These are phyloP conservation scores for Fonsecaea monophora DNA, from an alignment of 2,329 filamentous ascomycete genomes.

Conservation along the genomic window DNA sequence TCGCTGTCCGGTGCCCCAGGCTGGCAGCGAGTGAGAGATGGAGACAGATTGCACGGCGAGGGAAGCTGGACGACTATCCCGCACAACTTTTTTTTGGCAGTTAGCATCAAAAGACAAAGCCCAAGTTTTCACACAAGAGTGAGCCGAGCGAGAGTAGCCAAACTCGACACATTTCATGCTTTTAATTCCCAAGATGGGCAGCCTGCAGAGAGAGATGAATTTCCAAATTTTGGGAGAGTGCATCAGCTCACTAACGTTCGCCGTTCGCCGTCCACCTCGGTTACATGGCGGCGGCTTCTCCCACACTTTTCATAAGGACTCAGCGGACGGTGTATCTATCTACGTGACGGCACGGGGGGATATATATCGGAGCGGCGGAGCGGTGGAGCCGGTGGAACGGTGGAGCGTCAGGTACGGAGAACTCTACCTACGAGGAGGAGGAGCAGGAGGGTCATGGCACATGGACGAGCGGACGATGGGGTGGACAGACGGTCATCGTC, in stretches of 20 bases:
- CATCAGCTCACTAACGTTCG: neutral
- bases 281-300: neutral
- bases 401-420: no score
- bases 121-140: neutral
- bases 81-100: no score
- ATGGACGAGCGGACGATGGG: no score
- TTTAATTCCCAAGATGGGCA: neutral
- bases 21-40: neutral
- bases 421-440: no score
- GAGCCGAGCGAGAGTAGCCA: neutral
- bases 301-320: neutral
- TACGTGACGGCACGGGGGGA: no score
- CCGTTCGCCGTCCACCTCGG: neutral
- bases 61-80: neutral
- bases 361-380: no score
- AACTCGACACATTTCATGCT: neutral
- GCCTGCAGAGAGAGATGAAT: neutral
- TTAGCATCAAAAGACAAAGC: neutral
- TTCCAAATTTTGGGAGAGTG: neutral
- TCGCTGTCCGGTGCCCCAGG: neutral
- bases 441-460: no score
- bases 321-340: no score
- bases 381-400: no score
- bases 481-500: no score
- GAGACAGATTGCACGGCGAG: neutral